Base-by-base conservation (phyloP, 768 basidiomycete species). In the Gloeophyllum trabeum region DNA sequence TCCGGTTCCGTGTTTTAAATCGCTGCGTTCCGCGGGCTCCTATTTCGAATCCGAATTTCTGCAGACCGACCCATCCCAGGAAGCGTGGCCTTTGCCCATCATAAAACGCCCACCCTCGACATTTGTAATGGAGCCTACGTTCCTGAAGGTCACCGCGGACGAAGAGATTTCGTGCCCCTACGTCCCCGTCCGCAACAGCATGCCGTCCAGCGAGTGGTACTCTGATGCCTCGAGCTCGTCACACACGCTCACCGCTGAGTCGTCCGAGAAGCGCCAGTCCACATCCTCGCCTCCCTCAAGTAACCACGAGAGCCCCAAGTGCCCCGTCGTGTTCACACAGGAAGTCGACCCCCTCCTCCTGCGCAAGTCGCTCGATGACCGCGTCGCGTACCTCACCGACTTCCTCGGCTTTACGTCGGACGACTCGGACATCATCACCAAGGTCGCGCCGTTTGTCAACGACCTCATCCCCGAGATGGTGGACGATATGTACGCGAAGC, bases 401-500 rank as follows among this genome's bases (percentile, higher is more conserved):
- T 73, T 73, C 51, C 58, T 71, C 32, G 59, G 56, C 23, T 71
- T 71, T 53, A 61, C 64, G 1, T 46, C 54, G 0, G 59, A 62
- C 3, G 70, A 73, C 49, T 60, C 63, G 14, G 65, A 61, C 1
- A 57, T 63, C 20, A 58, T 71, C 22, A 64, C 61, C 32, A 61
- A 66, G 26, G 59, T 69, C 1, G 59, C 59, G 18, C 60, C 64
- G 3, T 50, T 62, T n/a, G 58, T 73, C 6, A 61, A 62, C 5
- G 65, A 65, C 0, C 54, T 69, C 24, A 66, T 71, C 5, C 66
- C 70, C 0, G 43, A 54, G 18, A 54, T 71, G 19, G 66, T 73
- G 30, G 69, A 73, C 46, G 50, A 57, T 3, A 62, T 71, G 41
- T 71, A 73, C 46, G 59, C 60, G 20, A 71, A 70, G 47, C 59